Percentiles rank a stretch among this genome's conserved stretches.
Evolutionary conservation across 176 grass and related monocot genomes (phyloP).

Genomic region (Musa schizocarpa): DNA sequence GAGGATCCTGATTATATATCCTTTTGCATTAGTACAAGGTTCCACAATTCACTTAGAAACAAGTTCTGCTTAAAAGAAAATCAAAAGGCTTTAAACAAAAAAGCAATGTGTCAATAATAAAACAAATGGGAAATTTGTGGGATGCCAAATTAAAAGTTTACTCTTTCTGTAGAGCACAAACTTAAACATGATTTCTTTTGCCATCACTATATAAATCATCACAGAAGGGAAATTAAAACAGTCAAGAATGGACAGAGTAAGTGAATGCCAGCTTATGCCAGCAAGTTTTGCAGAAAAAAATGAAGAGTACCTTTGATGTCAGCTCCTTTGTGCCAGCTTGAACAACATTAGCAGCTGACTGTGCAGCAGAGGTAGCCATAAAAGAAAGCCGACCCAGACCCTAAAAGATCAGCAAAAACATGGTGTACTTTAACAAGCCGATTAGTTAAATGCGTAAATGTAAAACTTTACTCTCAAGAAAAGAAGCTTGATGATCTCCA

Average conservation of each 20-base stretch:
- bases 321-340: slow-evolving; percentile 85
- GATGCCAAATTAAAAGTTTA: neutral
- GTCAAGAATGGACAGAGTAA: neutral
- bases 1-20: too few species aligned
- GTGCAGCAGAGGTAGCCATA: slow-evolving; percentile 88
- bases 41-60: neutral
- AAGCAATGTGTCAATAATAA: neutral
- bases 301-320: slow-evolving; percentile 60
- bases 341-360: slow-evolving; percentile 80
- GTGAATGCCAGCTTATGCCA: neutral
- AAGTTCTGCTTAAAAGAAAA: neutral
- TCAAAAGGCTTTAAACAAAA: neutral
- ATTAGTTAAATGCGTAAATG: slow-evolving; percentile 3
- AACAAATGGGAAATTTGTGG: neutral
- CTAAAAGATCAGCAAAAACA: slow-evolving; percentile 24
- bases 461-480: neutral
- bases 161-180: neutral
- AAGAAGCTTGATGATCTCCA: neutral
- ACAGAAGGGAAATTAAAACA: too few species aligned
- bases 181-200: neutral
- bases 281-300: neutral
- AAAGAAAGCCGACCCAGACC: slow-evolving; percentile 84
- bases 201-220: neutral
- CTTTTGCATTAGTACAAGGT: too few species aligned
- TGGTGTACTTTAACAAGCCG: neutral